Evolutionary conservation across 352 stramenopile species (phyloP), one percentile per base, ranked within the genome.

Genomic region (Saprolegnia parasitica): DNA sequence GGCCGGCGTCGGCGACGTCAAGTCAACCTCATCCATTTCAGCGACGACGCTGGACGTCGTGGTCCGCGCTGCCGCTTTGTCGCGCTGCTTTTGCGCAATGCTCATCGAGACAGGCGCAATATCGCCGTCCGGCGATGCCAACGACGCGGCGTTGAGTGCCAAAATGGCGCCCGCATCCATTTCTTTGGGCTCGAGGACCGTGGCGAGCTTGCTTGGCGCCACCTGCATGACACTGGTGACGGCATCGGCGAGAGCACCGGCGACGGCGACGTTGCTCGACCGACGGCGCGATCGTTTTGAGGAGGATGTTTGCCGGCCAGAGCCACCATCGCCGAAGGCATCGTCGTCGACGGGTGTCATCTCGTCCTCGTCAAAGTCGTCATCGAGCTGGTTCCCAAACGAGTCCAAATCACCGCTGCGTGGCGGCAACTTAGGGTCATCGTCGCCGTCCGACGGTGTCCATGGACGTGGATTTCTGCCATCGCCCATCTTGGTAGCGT

Each of bases 31-130:
- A 18, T 70, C 63, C 21, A 70, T 60, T 26, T 70, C 32, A 8
- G n/a, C 50, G 35, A 60, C n/a, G 52, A 60, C 24, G 9, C 20
- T 24, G 35, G 24, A 26, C n/a, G 52, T 42, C n/a, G 52, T 42
- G 5, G 21, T 15, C 11, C 63, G 63, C 16, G 55, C 15, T 23
- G 39, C 18, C 37, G 24, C 20, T 46, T 70, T 70, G 24, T 24
- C 47, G 35, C 63, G 49, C 50, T 70, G 63, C 47, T 70, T 70
- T 15, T 61, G 45, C 11, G 55, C 50, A 47, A 70, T 61, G 40
- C 50, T 60, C 20, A 21, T n/a, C 13, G 42, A 49, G 10, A 49
- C 42, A n/a, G 42, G n/a, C 13, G 52, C 52, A 24, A 60, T 29
- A 23, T 55, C 24, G n/a, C 24, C 24, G 24, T 16, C 52, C 35